A percentile compares a stretch with the other conserved stretches of the same genome.
These are phyloP conservation scores for Curvularia sp. DNA, from an alignment of 2,329 filamentous ascomycete genomes.

Conservation along the genomic window DNA sequence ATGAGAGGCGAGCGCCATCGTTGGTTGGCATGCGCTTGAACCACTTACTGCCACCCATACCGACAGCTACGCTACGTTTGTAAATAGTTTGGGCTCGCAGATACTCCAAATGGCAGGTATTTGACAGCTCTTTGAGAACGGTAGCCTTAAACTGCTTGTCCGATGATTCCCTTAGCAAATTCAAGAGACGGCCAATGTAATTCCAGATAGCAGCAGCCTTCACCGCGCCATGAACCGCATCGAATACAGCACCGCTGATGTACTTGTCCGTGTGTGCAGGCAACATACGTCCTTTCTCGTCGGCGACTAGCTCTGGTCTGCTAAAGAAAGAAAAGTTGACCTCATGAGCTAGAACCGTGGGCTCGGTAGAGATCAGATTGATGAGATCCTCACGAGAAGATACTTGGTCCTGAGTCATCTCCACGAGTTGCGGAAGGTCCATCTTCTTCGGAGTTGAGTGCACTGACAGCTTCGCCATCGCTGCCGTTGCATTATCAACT, in stretches of 20 bases:
- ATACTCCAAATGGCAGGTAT: slow-evolving; percentile 58
- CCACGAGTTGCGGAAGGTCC: slow-evolving; percentile 33
- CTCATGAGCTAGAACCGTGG: slow-evolving; percentile 18
- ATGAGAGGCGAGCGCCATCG: slow-evolving; percentile 43
- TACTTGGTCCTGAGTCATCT: not conserved
- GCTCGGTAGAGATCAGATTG: slow-evolving; percentile 33
- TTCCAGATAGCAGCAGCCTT: slow-evolving; percentile 51
- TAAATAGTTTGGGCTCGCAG: slow-evolving; percentile 49
- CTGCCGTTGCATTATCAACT: slow-evolving; percentile 35
- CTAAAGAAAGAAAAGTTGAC: slow-evolving; percentile 53
- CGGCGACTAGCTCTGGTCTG: slow-evolving; percentile 53
- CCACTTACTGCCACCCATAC: slow-evolving; percentile 46
- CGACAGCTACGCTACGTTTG: slow-evolving; percentile 52
- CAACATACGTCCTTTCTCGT: slow-evolving; percentile 54
- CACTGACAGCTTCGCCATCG: slow-evolving; percentile 47
- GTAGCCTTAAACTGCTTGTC: slow-evolving; percentile 45
- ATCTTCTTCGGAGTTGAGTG: slow-evolving; percentile 13
- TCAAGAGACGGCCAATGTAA: slow-evolving; percentile 51
- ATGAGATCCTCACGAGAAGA: slow-evolving; percentile 47
- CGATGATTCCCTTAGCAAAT: slow-evolving; percentile 32
- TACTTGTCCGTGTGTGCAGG: slow-evolving; percentile 52
- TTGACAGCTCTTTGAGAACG: slow-evolving; percentile 55
- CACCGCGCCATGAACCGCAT: slow-evolving; percentile 50
- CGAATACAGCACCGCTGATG: slow-evolving; percentile 54
- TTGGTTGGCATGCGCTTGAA: slow-evolving; percentile 52